Conservation (phyloP, 352 stramenopile genomes). For the Pythium sp. region DNA sequence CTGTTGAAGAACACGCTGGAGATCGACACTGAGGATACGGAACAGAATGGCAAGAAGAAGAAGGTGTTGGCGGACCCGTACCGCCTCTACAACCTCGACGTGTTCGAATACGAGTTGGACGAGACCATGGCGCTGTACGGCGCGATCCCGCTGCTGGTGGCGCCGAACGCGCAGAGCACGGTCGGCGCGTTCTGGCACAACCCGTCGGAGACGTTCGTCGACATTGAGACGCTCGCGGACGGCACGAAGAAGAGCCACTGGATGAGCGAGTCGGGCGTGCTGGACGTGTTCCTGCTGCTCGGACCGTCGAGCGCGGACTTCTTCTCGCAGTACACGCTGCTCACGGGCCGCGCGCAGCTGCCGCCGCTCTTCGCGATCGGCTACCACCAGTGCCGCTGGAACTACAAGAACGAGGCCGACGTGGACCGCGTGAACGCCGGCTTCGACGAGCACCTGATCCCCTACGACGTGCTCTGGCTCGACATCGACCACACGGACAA, state of each 20-base stretch:
- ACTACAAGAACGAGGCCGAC: constrained; percentile 98
- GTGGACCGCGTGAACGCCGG: constrained; percentile 86
- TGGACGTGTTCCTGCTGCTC: constrained; percentile 97
- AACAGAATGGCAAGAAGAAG: constrained; percentile 13
- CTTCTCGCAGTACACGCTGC: constrained; percentile 89
- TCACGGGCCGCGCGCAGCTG: constrained; percentile 92
- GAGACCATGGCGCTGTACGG: constrained; percentile 99
- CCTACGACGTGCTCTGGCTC: constrained; percentile 99
- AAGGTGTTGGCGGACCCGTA: constrained; percentile 92
- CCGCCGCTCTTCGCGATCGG: constrained; percentile 96
- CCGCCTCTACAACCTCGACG: constrained; percentile 98
- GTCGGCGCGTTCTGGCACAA: constrained; percentile 99
- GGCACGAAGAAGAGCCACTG: constrained; percentile 83
- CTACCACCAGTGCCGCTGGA: constrained; percentile 99
- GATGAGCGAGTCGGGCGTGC: constrained; percentile 94
- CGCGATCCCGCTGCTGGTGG: constrained; percentile 69
- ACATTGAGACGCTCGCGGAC: constrained; percentile 82
- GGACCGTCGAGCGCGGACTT: constrained; percentile 84
- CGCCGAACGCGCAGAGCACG: constrained; percentile 66
- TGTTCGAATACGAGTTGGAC: constrained; percentile 99
- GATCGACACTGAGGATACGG: constrained; percentile 11
- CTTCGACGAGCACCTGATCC: constrained; percentile 97
- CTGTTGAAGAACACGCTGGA: constrained; percentile 91
- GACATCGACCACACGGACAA: constrained; percentile 99
- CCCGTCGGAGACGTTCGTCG: constrained; percentile 98